These are phyloP conservation scores for Sugiyamaella neomexicana DNA, from an alignment of 1,139 yeast species.

Conservation along the genomic window DNA sequence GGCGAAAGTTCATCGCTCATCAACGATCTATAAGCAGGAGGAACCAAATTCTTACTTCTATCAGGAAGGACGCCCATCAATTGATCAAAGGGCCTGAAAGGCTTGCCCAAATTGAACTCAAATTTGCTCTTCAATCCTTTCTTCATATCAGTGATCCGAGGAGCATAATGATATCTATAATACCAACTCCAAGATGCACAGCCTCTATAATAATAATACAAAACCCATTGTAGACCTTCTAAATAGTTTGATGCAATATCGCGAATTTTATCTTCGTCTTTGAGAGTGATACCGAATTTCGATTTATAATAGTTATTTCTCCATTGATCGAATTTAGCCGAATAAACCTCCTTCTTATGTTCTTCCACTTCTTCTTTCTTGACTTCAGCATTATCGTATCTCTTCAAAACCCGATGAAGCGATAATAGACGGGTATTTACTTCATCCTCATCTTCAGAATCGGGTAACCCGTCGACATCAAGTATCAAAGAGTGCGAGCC, in stretches of 20 bases:
- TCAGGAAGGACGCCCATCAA: conserved; percentile 98
- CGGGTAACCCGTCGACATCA: conserved; percentile 69
- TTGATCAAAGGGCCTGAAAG: conserved; percentile 93
- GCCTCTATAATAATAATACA: conserved; percentile 85
- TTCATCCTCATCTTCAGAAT: conserved; percentile 61
- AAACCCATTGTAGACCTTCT: conserved; percentile 95
- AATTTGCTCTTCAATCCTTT: conserved; percentile 62
- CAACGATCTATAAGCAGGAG: conserved; percentile 70
- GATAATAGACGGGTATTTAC: conserved; percentile 33
- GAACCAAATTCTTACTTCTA: conserved; percentile 79
- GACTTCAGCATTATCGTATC: conserved; percentile 71
- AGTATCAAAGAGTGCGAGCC: conserved; percentile 37
- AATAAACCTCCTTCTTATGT: conserved; percentile 65
- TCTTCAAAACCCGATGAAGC: conserved; percentile 44
- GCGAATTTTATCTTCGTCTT: conserved; percentile 53
- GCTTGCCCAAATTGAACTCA: conserved; percentile 66
- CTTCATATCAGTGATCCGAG: conserved; percentile 82
- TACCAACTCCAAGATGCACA: conserved; percentile 96
- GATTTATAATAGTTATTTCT: conserved; percentile 77
- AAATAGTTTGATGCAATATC: conserved; percentile 77
- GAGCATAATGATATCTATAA: conserved; percentile 84
- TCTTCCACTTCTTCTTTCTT: conserved; percentile 63
- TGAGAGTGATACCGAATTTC: conserved; percentile 67
- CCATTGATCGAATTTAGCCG: conserved; percentile 76
- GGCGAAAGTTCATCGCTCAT: conserved; percentile 93